Percentiles rank a stretch among this genome's conserved stretches.
Conservation (phyloP, 2,329 filamentous ascomycete genomes). For the Pestalotiopsis sp. region DNA sequence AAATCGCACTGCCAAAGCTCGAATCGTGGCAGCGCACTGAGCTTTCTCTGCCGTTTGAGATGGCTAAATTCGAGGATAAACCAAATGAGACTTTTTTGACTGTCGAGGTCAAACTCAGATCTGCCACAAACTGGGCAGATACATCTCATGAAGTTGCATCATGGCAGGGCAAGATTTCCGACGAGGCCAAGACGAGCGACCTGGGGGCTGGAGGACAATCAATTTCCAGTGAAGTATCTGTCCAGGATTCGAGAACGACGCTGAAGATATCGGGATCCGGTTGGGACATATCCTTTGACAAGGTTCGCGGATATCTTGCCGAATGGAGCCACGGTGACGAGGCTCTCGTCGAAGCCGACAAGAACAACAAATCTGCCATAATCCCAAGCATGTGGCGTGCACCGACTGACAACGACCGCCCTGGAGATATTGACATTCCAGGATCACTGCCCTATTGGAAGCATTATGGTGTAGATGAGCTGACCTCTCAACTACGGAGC, state of each 20-base stretch:
- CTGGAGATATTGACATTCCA: slow-evolving; percentile 34
- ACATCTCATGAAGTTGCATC: slow-evolving; percentile 57
- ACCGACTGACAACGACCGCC: slow-evolving; percentile 65
- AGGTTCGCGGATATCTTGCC: slow-evolving; percentile 42
- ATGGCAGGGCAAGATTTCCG: slow-evolving; percentile 46
- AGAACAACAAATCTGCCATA: slow-evolving; percentile 37
- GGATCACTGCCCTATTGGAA: slow-evolving; percentile 55
- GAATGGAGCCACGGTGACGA: slow-evolving; percentile 39
- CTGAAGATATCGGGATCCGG: slow-evolving; percentile 30
- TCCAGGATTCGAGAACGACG: slow-evolving; percentile 24
- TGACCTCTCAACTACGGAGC: slow-evolving; percentile 48
- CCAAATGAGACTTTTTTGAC: slow-evolving; percentile 45
- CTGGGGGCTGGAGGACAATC: too few species aligned
- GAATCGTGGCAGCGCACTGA: slow-evolving; percentile 37
- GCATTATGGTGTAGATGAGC: slow-evolving; percentile 47
- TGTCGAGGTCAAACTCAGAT: slow-evolving; percentile 43
- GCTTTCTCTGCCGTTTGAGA: slow-evolving; percentile 32
- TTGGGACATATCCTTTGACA: slow-evolving; percentile 47
- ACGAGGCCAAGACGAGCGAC: background rate
- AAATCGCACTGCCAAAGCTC: slow-evolving; percentile 42
- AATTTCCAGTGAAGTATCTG: slow-evolving; percentile 17
- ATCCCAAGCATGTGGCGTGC: slow-evolving; percentile 62
- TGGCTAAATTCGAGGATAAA: slow-evolving; percentile 26
- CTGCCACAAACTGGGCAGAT: slow-evolving; percentile 51
- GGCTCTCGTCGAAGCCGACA: slow-evolving; percentile 36